Conservation (phyloP, 768 basidiomycete genomes). For the Amanita polypyramis region DNA sequence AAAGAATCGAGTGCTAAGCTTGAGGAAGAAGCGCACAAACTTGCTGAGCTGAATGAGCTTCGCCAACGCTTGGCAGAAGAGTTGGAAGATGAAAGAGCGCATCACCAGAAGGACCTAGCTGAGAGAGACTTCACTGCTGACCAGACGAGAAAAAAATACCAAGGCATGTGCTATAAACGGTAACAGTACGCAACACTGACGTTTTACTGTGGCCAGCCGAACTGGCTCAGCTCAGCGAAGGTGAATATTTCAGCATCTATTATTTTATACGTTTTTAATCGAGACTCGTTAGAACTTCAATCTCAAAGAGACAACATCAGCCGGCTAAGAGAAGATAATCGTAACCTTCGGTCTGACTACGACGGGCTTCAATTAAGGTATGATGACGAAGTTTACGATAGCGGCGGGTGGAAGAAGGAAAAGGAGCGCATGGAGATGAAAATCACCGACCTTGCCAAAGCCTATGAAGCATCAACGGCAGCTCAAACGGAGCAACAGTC, state of each 20-base stretch:
- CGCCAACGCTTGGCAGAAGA: slow-evolving; percentile 64
- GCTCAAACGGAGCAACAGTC: slow-evolving; percentile 75
- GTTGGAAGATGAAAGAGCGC: slow-evolving; percentile 69
- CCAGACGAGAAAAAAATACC: slow-evolving; percentile 81
- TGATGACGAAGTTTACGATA: slow-evolving; percentile 71
- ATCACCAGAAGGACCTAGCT: slow-evolving; percentile 69
- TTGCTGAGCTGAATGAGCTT: slow-evolving; percentile 52
- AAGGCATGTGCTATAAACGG: slow-evolving; percentile 35
- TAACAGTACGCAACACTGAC: neutral
- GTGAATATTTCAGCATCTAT: slow-evolving; percentile 22
- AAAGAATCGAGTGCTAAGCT: slow-evolving; percentile 49
- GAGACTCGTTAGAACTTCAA: slow-evolving; percentile 46
- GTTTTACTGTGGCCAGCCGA: slow-evolving; percentile 38
- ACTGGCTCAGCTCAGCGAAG: slow-evolving; percentile 71
- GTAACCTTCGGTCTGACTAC: slow-evolving; percentile 65
- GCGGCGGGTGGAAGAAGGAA: slow-evolving; percentile 79
- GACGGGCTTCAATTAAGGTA: slow-evolving; percentile 66
- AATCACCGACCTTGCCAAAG: slow-evolving; percentile 64
- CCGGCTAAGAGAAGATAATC: slow-evolving; percentile 69
- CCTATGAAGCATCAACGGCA: slow-evolving; percentile 61
- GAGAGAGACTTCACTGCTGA: slow-evolving; percentile 71
- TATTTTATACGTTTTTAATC: slow-evolving; percentile 4
- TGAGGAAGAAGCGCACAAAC: slow-evolving; percentile 59
- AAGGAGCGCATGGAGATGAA: slow-evolving; percentile 80
- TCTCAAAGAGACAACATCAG: slow-evolving; percentile 69